phyloP scores from a whole-genome alignment of 768 basidiomycete genomes.

The Boletus edulis region DNA sequence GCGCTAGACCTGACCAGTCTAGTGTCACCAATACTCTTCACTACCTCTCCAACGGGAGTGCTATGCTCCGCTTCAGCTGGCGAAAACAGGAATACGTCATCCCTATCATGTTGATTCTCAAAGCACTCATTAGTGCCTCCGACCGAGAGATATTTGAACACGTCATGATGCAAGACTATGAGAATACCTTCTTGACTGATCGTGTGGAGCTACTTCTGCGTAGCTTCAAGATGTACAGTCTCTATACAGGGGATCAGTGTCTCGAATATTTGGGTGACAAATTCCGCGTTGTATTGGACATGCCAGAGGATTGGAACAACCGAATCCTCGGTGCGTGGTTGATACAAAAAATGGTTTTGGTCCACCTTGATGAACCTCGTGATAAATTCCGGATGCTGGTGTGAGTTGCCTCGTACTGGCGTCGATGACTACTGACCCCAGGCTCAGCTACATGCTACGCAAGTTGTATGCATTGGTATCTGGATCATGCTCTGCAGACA shows the following conservation, averaged over 20 bases:
- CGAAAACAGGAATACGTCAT: slow-evolving; percentile 98
- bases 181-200: slow-evolving; percentile 96
- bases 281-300: slow-evolving; percentile 86
- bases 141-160: slow-evolving; percentile 98
- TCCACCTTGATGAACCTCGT: slow-evolving; percentile 80
- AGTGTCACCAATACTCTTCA: slow-evolving; percentile 95
- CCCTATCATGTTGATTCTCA: slow-evolving; percentile 94
- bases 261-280: slow-evolving; percentile 95
- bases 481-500: slow-evolving; percentile 86
- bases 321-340: slow-evolving; percentile 77
- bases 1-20: slow-evolving; percentile 90
- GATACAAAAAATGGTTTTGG: slow-evolving; percentile 81
- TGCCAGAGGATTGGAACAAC: slow-evolving; percentile 94
- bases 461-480: slow-evolving; percentile 93
- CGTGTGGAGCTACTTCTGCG: slow-evolving; percentile 92
- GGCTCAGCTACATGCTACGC: slow-evolving; percentile 87
- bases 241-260: slow-evolving; percentile 88
- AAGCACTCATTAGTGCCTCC: slow-evolving; percentile 85
- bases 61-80: slow-evolving; percentile 97
- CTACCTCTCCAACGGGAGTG: slow-evolving; percentile 93
- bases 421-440: slow-evolving; percentile 5
- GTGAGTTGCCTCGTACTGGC: slow-evolving; percentile 39
- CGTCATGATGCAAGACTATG: slow-evolving; percentile 94
- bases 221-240: slow-evolving; percentile 90
- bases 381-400: slow-evolving; percentile 96